Base-by-base conservation (phyloP, 495 filamentous ascomycete species). In the Chaetomium fimeti region DNA sequence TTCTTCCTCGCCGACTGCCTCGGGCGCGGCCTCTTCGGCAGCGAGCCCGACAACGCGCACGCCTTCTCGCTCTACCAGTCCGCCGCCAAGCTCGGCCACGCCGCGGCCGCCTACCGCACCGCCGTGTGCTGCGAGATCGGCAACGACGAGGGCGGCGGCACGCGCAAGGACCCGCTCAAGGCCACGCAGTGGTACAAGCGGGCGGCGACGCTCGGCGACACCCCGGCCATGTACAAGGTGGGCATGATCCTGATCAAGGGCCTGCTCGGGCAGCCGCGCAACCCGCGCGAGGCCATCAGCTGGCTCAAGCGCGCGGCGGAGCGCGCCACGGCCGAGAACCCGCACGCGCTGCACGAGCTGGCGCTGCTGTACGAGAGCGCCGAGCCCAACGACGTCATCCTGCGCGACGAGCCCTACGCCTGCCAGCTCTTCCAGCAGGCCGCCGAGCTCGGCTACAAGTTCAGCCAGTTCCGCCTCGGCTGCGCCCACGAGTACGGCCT, bases 151-250 rank as follows among this genome's bases (percentile, higher is more conserved):
- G 91, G 91, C 52, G 93, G 93, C 57, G 94, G 94, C 20, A 97
- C 94, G 13, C 86, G 88, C 56, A 90, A 91, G 65, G 94, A 98
- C 73, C 90, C 91, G 4, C 76, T 91, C 68, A 97, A 97, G 78
- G 92, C 94, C 11, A 91, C 98, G 32, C 92, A 97, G 71, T 98
- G 94, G 94, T 98, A 98, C 74, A 92, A 92, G 73, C 91, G 92
- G 22, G 91, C 93, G 15, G 92, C 94, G 1, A 85, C 89, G 8
- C 81, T 97, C 6, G 94, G 94, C 15, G 93, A 98, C 69, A 89
- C 90, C 0, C 88, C 92, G 0, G 94, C 93, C 27, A 95, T 96
- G 92, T 98, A 97, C 78, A 98, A 98, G 76, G 88, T 98, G 76
- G 94, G 94, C 58, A 93, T 96, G 86, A 96, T 98, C 70, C 80